Conservation (phyloP, 225 moss, liverwort and hornwort genomes). For the Climacium dendroides region DNA sequence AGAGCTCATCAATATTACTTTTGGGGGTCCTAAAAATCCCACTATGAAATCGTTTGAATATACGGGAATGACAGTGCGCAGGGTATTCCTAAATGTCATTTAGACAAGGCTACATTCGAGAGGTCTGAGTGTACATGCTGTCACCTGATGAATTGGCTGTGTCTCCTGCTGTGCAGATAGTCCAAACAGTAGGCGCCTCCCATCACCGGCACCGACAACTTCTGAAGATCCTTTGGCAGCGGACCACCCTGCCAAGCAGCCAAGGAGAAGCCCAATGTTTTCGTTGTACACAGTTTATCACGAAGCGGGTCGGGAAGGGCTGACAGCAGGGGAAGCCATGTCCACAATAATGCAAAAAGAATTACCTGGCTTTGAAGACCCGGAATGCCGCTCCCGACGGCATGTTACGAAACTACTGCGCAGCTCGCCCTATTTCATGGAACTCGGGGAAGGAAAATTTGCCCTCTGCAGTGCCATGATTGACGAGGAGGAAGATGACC, state of each 20-base stretch:
- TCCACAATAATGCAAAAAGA: not conserved
- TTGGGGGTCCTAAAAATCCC: not conserved
- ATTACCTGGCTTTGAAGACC: not conserved
- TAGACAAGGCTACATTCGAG: not conserved
- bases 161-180: not conserved
- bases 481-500: not conserved
- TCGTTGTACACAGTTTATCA: slow-evolving; percentile 15
- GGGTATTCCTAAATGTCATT: not conserved
- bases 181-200: not conserved
- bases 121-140: not conserved
- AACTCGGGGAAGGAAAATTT: not conserved
- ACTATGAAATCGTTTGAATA: not conserved
- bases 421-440: slow-evolving; percentile 3
- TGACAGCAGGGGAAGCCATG: not conserved
- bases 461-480: slow-evolving; percentile 10
- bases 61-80: not conserved
- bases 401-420: not conserved
- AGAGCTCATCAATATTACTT: not conserved
- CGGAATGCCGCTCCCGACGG: not conserved
- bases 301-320: not conserved
- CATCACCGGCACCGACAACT: not conserved
- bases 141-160: not conserved
- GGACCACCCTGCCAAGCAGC: slow-evolving; percentile 2
- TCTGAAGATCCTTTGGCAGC: not conserved
- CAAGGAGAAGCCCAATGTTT: not conserved